These are phyloP conservation scores for Ziziphus jujuba DNA, from an alignment of 306 rosid genomes.

Conservation along the genomic window DNA sequence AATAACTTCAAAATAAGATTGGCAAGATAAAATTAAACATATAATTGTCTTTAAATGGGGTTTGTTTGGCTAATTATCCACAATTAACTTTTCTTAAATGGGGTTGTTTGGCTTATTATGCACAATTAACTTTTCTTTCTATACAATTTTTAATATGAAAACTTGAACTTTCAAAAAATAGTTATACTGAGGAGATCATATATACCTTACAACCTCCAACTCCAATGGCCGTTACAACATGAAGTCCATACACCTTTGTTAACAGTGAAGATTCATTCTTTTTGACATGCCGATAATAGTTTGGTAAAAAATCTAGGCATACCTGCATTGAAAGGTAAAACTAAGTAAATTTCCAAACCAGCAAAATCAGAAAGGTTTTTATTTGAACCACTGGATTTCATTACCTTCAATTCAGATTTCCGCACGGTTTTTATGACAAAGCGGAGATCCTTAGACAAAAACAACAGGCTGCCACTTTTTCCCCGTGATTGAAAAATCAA, in stretches of 20 bases:
- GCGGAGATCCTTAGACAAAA: conserved; percentile 26
- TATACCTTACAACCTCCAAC: conserved; percentile 50
- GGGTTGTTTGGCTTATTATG: too few species aligned
- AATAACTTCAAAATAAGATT: background rate
- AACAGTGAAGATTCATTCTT: conserved; percentile 33
- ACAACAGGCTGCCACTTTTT: conserved; percentile 29
- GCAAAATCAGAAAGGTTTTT: background rate
- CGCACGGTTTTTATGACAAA: conserved; percentile 32
- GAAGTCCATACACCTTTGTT: conserved; percentile 43
- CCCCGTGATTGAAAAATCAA: conserved; percentile 29
- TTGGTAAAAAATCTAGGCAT: conserved; percentile 42
- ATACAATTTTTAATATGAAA: background rate
- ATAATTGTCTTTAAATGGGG: too few species aligned
- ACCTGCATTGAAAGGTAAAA: conserved; percentile 23
- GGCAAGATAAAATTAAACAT: background rate
- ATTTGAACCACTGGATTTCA: background rate
- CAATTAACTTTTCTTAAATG: too few species aligned
- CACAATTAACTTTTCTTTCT: too few species aligned
- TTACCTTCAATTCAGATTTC: conserved; percentile 43
- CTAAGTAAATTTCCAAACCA: background rate
- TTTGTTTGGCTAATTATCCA: too few species aligned
- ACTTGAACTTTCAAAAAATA: background rate
- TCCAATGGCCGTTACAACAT: conserved; percentile 35
- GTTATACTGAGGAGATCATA: background rate
- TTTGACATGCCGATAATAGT: conserved; percentile 40